Evolutionary conservation across 1,284 basidiomycete species (phyloP).

Genomic region (Schizopora paradoxa): DNA sequence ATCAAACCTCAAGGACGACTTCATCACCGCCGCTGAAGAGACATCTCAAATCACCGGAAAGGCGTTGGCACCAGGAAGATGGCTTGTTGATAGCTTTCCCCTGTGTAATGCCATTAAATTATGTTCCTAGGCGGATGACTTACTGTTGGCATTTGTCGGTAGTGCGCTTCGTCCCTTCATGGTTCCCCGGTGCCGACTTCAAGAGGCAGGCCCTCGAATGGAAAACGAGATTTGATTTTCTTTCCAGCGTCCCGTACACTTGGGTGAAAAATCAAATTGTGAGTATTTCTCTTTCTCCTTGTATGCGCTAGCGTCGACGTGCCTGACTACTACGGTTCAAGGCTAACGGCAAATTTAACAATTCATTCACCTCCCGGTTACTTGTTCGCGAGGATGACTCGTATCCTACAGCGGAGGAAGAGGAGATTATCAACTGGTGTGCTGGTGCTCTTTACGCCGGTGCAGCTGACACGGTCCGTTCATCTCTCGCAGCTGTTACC

Average conservation of each 20-base stretch:
- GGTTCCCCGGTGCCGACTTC: slow-evolving; percentile 14
- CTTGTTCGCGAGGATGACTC: slow-evolving; percentile 20
- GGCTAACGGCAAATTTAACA: slow-evolving; percentile 19
- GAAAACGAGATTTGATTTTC: slow-evolving; percentile 28
- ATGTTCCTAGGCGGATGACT: not conserved
- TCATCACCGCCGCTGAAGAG: slow-evolving; percentile 39
- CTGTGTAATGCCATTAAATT: slow-evolving; percentile 24
- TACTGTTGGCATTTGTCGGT: not conserved
- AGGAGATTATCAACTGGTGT: slow-evolving; percentile 40
- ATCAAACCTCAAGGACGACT: slow-evolving; percentile 34
- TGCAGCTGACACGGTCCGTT: slow-evolving; percentile 37
- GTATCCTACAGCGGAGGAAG: slow-evolving; percentile 20
- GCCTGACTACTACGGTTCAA: slow-evolving; percentile 29
- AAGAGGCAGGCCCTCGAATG: slow-evolving; percentile 22
- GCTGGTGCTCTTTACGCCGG: slow-evolving; percentile 41
- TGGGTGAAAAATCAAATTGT: slow-evolving; percentile 42
- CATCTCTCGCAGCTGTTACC: too few species aligned
- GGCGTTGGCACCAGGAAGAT: slow-evolving; percentile 37
- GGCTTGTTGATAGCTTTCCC: slow-evolving; percentile 42
- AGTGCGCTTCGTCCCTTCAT: slow-evolving; percentile 12
- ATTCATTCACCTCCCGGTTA: slow-evolving; percentile 11
- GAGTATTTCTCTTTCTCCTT: slow-evolving; percentile 10
- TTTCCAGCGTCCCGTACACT: slow-evolving; percentile 29
- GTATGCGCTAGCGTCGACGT: slow-evolving; percentile 35
- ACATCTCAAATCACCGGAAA: slow-evolving; percentile 35